A percentile compares a stretch with the other conserved stretches of the same genome.
These are phyloP conservation scores for Cotoneaster glaucophyllus DNA, from an alignment of 306 rosid species.

Conservation along the genomic window DNA sequence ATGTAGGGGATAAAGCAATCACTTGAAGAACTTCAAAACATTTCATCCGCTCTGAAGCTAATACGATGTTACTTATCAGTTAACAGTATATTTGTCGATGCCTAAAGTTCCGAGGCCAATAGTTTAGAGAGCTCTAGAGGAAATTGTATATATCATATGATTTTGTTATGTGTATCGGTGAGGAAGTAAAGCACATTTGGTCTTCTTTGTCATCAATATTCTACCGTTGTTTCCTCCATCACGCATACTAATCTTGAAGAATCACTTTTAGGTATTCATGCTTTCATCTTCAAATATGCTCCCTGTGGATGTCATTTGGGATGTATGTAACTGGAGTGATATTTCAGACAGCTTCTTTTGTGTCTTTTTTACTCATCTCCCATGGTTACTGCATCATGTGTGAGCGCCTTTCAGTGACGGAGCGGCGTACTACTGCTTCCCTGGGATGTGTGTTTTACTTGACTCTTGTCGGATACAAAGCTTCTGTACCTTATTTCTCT, in stretches of 20 bases:
- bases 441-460: constrained; percentile 87
- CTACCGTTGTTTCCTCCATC: neutral
- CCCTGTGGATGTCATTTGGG: constrained; percentile 98
- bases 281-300: constrained; percentile 71
- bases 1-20: neutral
- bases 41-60: neutral
- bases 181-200: neutral
- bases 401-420: constrained; percentile 76
- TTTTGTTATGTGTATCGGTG: neutral
- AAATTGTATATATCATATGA: neutral
- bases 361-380: constrained; percentile 84
- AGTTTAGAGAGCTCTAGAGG: neutral
- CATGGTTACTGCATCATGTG: constrained; percentile 96
- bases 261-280: constrained; percentile 78
- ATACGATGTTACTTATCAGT: neutral
- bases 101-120: neutral
- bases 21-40: neutral
- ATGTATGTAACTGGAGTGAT: constrained; percentile 93
- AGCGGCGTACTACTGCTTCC: constrained; percentile 84
- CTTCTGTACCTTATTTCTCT: constrained; percentile 81
- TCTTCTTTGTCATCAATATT: neutral
- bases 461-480: constrained; percentile 91
- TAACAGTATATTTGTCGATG: neutral
- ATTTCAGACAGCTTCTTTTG: constrained; percentile 84
- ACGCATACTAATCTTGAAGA: neutral